phyloP scores from a whole-genome alignment of 2,329 filamentous ascomycete species.

The Aspergillus sergii region DNA sequence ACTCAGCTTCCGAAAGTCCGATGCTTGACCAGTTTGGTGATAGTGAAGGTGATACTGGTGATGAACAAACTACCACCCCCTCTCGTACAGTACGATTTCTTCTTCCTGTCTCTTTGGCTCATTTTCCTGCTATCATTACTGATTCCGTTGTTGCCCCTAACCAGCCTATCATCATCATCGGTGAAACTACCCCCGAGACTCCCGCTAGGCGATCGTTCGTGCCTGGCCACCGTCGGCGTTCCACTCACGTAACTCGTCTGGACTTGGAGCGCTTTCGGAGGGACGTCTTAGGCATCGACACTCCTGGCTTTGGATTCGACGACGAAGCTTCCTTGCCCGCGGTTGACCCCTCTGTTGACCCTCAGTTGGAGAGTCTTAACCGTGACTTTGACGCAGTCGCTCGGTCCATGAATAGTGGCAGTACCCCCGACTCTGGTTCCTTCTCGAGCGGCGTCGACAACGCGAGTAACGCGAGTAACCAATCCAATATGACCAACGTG shows the following conservation, averaged over 20 bases:
- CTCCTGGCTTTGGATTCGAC: conserved; percentile 32
- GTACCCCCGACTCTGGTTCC: conserved; percentile 31
- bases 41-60: neutral
- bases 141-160: neutral
- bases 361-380: conserved; percentile 38
- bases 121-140: neutral
- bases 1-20: conserved; percentile 21
- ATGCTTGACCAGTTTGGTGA: conserved; percentile 26
- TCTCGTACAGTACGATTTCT: neutral
- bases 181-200: conserved; percentile 27
- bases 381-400: conserved; percentile 36
- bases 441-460: conserved; percentile 38
- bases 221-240: conserved; percentile 45
- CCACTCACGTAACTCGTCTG: conserved; percentile 43
- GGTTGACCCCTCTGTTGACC: conserved; percentile 26
- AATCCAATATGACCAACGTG: conserved; percentile 35
- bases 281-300: conserved; percentile 38
- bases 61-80: neutral
- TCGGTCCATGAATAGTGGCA: conserved; percentile 41
- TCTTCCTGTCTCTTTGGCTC: neutral
- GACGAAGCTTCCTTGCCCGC: conserved; percentile 30
- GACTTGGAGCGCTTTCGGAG: conserved; percentile 43
- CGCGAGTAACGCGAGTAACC: conserved; percentile 28
- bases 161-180: conserved; percentile 36
- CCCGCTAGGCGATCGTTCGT: conserved; percentile 37